A percentile compares a stretch with the other conserved stretches of the same genome.
Conservation (phyloP, 208 protist genomes). For the Tritrichomonas musculus region DNA sequence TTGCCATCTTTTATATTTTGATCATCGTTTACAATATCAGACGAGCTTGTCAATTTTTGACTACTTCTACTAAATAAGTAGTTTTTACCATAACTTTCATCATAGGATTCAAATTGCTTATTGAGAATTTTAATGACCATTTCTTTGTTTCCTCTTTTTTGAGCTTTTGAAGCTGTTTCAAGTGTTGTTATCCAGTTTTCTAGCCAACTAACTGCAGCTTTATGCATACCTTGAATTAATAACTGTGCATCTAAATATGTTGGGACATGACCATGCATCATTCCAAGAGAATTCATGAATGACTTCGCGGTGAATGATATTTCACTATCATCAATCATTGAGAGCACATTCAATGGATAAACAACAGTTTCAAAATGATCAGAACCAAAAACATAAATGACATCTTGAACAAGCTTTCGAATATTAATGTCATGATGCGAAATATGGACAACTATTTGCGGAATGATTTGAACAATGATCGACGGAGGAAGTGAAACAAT, state of each 20-base stretch:
- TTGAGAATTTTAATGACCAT: not conserved
- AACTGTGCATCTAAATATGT: not conserved
- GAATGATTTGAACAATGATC: slow-evolving; percentile 6
- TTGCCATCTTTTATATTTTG: not conserved
- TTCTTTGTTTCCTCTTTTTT: not conserved
- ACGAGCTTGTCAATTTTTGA: not conserved
- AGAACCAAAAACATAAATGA: not conserved
- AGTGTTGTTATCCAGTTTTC: not conserved
- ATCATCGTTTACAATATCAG: not conserved
- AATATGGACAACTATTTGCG: not conserved
- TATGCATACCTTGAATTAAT: not conserved
- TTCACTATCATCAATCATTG: not conserved
- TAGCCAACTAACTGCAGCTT: not conserved
- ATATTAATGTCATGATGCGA: not conserved
- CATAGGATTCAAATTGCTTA: not conserved
- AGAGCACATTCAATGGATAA: not conserved
- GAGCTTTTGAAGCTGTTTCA: not conserved
- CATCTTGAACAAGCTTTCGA: not conserved
- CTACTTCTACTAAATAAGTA: not conserved
- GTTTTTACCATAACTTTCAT: not conserved
- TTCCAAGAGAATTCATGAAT: not conserved
- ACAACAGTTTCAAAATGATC: not conserved
- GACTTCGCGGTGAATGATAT: not conserved
- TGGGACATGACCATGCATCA: no score
- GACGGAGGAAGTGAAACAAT: not conserved